Evolutionary conservation across 2,329 filamentous ascomycete species (phyloP).

Genomic region (Paraphaeosphaeria sporulosa): DNA sequence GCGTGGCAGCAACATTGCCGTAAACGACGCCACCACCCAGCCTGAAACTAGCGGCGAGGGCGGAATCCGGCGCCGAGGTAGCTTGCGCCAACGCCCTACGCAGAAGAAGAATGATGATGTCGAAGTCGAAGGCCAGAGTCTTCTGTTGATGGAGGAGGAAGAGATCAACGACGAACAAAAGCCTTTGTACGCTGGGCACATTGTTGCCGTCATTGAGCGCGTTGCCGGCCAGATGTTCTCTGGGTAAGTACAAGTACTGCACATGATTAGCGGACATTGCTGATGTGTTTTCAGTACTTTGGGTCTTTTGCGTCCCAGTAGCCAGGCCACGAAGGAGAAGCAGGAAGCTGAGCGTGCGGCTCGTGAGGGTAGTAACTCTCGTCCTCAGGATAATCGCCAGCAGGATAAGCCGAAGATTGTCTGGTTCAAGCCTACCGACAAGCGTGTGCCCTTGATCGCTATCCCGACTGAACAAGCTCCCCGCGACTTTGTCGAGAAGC

Average conservation of each 20-base stretch:
- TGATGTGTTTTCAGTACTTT: constrained; percentile 68
- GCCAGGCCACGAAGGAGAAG: constrained; percentile 99
- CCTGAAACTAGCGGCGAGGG: constrained; percentile 74
- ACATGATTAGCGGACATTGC: constrained; percentile 1
- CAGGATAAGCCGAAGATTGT: constrained; percentile 99
- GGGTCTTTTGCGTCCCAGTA: constrained; percentile 91
- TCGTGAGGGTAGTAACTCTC: constrained; percentile 78
- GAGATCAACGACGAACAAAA: constrained; percentile 99
- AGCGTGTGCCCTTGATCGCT: constrained; percentile 96
- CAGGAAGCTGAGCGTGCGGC: constrained; percentile 95
- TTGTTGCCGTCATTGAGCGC: constrained; percentile 96
- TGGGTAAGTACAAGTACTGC: constrained; percentile 49
- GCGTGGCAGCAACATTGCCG: constrained; percentile 74
- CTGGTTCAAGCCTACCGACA: constrained; percentile 99
- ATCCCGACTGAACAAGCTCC: constrained; percentile 98
- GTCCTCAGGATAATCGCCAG: constrained; percentile 79
- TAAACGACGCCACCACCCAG: constrained; percentile 66
- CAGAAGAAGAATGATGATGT: constrained; percentile 99
- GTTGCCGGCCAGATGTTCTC: constrained; percentile 99
- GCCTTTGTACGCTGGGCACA: constrained; percentile 93
- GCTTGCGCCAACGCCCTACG: constrained; percentile 92
- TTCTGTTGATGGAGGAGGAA: constrained; percentile 96
- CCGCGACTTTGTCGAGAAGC: constrained; percentile 97
- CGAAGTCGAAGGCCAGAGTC: constrained; percentile 95
- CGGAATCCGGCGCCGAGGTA: constrained; percentile 89